These are phyloP conservation scores for Leccinum incarnatum DNA, from an alignment of 768 basidiomycete genomes.

Conservation along the genomic window DNA sequence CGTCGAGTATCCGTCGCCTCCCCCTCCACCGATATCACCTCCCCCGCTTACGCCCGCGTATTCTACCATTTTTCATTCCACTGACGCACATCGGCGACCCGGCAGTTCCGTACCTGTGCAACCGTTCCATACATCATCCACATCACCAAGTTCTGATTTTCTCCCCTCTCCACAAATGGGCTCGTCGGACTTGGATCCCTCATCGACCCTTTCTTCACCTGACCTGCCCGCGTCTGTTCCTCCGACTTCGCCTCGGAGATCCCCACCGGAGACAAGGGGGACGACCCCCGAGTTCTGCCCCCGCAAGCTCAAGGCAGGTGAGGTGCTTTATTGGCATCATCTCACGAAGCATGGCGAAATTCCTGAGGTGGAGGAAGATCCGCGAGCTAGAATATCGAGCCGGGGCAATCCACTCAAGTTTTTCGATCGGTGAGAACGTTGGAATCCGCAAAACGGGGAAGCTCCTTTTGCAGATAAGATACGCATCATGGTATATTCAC, in stretches of 20 bases:
- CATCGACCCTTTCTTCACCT: constrained; percentile 27
- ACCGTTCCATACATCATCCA: constrained; percentile 16
- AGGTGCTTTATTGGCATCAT: constrained; percentile 75
- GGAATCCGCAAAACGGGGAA: constrained; percentile 8
- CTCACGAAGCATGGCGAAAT: constrained; percentile 70
- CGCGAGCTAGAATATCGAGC: constrained; percentile 42
- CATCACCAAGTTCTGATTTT: constrained; percentile 18
- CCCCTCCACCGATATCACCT: constrained; percentile 31
- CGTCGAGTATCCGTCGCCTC: constrained; percentile 35
- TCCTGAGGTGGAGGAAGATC: constrained; percentile 62
- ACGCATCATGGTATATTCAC: constrained; percentile 26
- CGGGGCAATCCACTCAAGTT: constrained; percentile 7
- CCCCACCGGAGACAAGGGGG: constrained; percentile 16
- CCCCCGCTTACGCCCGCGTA: constrained; percentile 33
- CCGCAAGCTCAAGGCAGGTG: constrained; percentile 52
- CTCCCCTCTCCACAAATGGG: constrained; percentile 24
- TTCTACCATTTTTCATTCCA: constrained; percentile 24
- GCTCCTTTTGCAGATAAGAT: constrained; percentile 11
- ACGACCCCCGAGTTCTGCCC: constrained; percentile 24
- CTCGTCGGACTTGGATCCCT: constrained; percentile 20
- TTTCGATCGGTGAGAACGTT: constrained; percentile 29
- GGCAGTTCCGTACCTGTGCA: constrained; percentile 15
- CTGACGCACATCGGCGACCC: constrained; percentile 16
- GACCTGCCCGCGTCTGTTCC: constrained; percentile 16
- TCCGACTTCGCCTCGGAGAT: constrained; percentile 24